Evolutionary conservation across 2,329 filamentous ascomycete genomes (phyloP).

Genomic region (Neopestalotiopsis sp.): DNA sequence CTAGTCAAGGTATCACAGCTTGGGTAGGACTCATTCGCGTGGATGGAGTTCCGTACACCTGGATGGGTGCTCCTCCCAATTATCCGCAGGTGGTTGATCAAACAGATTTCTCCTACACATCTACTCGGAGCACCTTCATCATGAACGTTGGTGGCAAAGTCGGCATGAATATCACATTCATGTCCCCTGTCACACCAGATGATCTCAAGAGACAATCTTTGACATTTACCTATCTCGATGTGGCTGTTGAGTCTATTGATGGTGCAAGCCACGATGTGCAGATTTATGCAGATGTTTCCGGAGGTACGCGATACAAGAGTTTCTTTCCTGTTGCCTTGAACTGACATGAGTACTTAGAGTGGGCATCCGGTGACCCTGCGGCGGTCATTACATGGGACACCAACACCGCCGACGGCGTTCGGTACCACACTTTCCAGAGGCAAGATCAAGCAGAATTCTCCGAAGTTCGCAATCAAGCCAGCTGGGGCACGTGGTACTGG

Average conservation of each 20-base stretch:
- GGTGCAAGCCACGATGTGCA: conserved; percentile 67
- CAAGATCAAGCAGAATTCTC: conserved; percentile 67
- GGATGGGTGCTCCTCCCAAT: conserved; percentile 66
- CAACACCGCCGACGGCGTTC: conserved; percentile 52
- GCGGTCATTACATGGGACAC: conserved; percentile 68
- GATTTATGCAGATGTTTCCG: conserved; percentile 75
- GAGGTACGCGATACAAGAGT: conserved; percentile 50
- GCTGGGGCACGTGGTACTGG: conserved; percentile 81
- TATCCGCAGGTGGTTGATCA: conserved; percentile 59
- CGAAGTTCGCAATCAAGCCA: conserved; percentile 72
- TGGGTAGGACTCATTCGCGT: conserved; percentile 75
- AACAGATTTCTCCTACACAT: conserved; percentile 70
- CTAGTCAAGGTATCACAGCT: conserved; percentile 59
- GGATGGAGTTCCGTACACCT: conserved; percentile 67
- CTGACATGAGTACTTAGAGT: conserved; percentile 56
- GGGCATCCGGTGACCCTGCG: conserved; percentile 66
- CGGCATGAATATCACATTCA: conserved; percentile 69
- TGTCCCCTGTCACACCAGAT: conserved; percentile 71
- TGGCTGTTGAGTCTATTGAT: conserved; percentile 67
- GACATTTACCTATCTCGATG: conserved; percentile 72
- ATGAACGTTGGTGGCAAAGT: conserved; percentile 67
- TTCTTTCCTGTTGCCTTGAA: neutral
- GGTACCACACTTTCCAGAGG: conserved; percentile 69
- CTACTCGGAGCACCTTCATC: conserved; percentile 72
- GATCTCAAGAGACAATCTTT: conserved; percentile 72